Base-by-base conservation (phyloP, 2,329 filamentous ascomycete species). In the Xylaria sp. region DNA sequence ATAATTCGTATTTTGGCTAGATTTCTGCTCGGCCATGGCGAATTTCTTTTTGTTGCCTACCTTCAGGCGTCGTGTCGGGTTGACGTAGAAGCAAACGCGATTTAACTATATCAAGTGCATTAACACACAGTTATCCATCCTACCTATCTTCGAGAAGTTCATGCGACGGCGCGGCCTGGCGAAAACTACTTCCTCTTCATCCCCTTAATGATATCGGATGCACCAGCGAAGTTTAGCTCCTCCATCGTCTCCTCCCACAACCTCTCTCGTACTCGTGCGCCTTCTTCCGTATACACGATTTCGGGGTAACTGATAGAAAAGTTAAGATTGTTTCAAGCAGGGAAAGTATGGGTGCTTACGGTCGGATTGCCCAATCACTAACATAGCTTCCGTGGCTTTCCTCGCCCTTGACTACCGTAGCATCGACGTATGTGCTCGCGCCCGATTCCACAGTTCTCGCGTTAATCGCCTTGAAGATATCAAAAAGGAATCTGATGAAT, bases 231-330 rank as follows among this genome's bases (percentile, higher is more conserved):
- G 42, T 73, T 73, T 6, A 77, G 61, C 65, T 76, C 75, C 63
- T 75, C 73, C 67, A 77, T 66, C 6, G 75, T 76, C 59, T 77
- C 76, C 59, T 76, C 72, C 76, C 76, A 77, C 49, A 76, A 56
- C 56, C 71, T 69, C 17, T 76, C 72, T 64, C 57, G 67, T 9
- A 73, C 46, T 26, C 67, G 61, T 1, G 63, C 59, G 1, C 75
- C 74, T 40, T 71, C 71, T 33, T 72, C 56, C 6, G 74, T 76
- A 26, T 76, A 77, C 23, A 74, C 15, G 0, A 74, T 51, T 33
- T 59, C 33, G 4, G 73, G 74, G 63, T 71, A 76, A 5, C 76
- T 77, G 40, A 20, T 33, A 4, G 7, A 36, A 56, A 71, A 54
- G 74, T 68, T 31, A 36, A 13, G 6, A 38, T 17, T 58, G 13